phyloP scores from a whole-genome alignment of 2,329 filamentous ascomycete genomes.

The Emmonsiellopsis sp. region DNA sequence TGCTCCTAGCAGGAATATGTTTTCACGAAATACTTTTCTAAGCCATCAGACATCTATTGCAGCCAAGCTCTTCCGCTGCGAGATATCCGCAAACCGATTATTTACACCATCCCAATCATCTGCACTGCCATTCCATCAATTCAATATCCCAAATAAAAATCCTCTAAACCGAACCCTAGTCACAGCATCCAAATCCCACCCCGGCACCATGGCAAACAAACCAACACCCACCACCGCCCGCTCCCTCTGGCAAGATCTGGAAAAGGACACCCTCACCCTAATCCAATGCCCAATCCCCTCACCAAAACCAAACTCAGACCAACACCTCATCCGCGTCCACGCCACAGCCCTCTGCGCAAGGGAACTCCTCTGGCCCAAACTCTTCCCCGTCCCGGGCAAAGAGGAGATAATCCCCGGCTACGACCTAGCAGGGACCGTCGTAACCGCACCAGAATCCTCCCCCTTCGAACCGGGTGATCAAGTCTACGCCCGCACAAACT shows the following conservation, averaged over 20 bases:
- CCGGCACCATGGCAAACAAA: neutral
- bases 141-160: neutral
- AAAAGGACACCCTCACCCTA: slow-evolving; percentile 5
- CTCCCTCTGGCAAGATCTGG: slow-evolving; percentile 8
- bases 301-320: slow-evolving; percentile 16
- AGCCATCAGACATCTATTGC: neutral
- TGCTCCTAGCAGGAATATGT: neutral
- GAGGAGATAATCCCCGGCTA: slow-evolving; percentile 30
- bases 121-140: neutral
- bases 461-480: slow-evolving; percentile 31
- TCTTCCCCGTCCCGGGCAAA: slow-evolving; percentile 16
- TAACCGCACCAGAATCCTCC: slow-evolving; percentile 25
- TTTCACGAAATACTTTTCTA: neutral
- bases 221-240: slow-evolving; percentile 3
- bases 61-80: neutral
- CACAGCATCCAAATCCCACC: neutral
- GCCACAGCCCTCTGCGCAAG: slow-evolving; percentile 32
- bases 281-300: slow-evolving; percentile 10
- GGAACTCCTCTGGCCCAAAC: slow-evolving; percentile 37
- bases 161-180: neutral
- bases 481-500: slow-evolving; percentile 31
- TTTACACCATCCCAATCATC: neutral
- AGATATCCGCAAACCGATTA: neutral
- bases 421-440: slow-evolving; percentile 34
- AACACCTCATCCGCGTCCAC: slow-evolving; percentile 34